Evolutionary conservation across 768 basidiomycete genomes (phyloP), one percentile per base, ranked within the genome.

Genomic region (Trametopsis cervina): DNA sequence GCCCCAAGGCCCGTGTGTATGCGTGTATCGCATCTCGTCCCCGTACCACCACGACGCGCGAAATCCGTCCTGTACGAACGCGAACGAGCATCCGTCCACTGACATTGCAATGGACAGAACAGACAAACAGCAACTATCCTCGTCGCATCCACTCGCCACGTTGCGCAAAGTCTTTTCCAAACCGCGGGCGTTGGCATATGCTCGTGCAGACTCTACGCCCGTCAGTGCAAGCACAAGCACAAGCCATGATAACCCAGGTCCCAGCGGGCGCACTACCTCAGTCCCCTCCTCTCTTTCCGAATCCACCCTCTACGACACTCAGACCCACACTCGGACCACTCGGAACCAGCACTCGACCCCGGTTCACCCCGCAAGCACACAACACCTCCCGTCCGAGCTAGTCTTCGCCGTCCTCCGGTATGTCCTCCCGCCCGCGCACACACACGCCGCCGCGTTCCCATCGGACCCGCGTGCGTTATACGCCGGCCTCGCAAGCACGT

Each of bases 351-450:
- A n/a, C n/a, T n/a, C n/a, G n/a, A 43, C 51, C 26, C 51, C 40
- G 40, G 45, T 47, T 33, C 47, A 25, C 36, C 48, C 51, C 15
- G 51, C 51, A n/a, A 52, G 51, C 35, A 36, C 37, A 18, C 51
- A 52, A 37, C 38, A 48, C 33, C 51, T 52, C 26, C 51, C 51
- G 6, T 18, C 40, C 4, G 51, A 52, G 43, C 40, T 52, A 17
- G 36, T 52, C 35, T 42, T 52, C 36, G 33, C 47, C 21, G 47
- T 52, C 46, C 43, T 52, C 15, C 18, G 45, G 15, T 52, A 48
- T 23, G 51, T 46, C 10, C 47, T 52, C 13, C 51, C 51, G 15
- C 43, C 51, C 21, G 20, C 48, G 20, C 44, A 52, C 46, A 37
- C 44, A 15, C 38, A 23, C 13, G 51, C 51, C 3, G 25, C 23